Evolutionary conservation across 176 grass and related monocot genomes (phyloP).

Genomic region (Raddia guianensis): DNA sequence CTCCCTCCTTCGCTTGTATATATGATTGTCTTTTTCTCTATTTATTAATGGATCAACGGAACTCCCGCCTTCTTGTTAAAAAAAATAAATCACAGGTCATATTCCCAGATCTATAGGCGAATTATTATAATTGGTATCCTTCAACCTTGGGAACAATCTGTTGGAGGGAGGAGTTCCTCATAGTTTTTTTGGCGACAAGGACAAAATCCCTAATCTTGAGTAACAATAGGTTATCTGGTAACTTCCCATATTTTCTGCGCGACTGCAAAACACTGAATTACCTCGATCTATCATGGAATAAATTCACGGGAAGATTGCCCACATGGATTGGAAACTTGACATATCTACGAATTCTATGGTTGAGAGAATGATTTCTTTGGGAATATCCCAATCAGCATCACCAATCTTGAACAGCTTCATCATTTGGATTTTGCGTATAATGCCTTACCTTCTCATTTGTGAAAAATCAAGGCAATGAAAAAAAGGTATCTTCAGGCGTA

Average conservation of each 20-base stretch:
- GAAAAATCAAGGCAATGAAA: too few relatives aligned
- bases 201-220: accelerated
- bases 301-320: too few relatives aligned
- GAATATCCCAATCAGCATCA: neutral
- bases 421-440: neutral
- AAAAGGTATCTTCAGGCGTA: too few relatives aligned
- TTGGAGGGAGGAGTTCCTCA: conserved; percentile 1
- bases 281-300: conserved; percentile 38
- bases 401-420: neutral
- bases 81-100: too few relatives aligned
- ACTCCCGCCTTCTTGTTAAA: too few relatives aligned
- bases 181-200: neutral
- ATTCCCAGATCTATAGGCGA: conserved; percentile 17
- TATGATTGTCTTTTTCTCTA: too few relatives aligned
- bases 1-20: too few relatives aligned
- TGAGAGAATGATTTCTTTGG: neutral
- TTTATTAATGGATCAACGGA: too few relatives aligned
- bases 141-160: neutral
- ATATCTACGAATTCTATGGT: neutral
- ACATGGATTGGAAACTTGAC: too few relatives aligned
- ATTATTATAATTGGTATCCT: accelerated
- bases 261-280: neutral
- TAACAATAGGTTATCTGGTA: conserved; percentile 36
- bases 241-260: conserved; percentile 1
- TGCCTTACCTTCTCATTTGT: too few relatives aligned